phyloP scores from a whole-genome alignment of 1,139 yeast genomes.

The Yamadazyma blattariae region DNA sequence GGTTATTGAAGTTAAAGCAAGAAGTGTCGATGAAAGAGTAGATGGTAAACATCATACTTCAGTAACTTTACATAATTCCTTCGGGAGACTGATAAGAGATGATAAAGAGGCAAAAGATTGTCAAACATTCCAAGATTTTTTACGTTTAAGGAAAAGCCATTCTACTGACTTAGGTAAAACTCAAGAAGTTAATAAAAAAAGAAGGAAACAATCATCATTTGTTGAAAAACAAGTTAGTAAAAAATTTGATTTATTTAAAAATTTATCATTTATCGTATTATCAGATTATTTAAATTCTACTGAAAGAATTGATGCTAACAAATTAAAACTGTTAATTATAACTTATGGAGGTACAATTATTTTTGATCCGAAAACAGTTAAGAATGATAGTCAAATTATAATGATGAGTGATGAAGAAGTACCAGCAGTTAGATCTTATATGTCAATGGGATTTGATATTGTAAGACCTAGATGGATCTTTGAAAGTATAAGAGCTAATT shows the following conservation, averaged over 20 bases:
- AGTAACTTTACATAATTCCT: constrained; percentile 72
- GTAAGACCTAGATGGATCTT: constrained; percentile 69
- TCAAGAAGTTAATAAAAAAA: constrained; percentile 26
- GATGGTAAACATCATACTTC: constrained; percentile 57
- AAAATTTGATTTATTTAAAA: constrained; percentile 5
- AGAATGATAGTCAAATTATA: constrained; percentile 19
- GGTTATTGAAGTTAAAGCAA: constrained; percentile 82
- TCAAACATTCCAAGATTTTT: constrained; percentile 56
- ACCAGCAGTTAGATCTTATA: constrained; percentile 41
- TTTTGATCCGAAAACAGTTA: constrained; percentile 11
- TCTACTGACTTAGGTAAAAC: constrained; percentile 21
- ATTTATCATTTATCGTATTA: constrained; percentile 4
- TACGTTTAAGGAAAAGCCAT: constrained; percentile 29
- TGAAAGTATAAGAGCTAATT: constrained; percentile 51
- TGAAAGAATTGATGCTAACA: constrained; percentile 27
- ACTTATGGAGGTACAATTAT: constrained; percentile 50
- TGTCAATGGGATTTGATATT: constrained; percentile 53
- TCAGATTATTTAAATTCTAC: constrained; percentile 33
- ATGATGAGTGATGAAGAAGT: constrained; percentile 51
- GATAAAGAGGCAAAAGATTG: constrained; percentile 64
- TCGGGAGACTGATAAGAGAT: constrained; percentile 63
- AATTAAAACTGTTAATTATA: constrained; percentile 37
- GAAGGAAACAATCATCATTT: constrained; percentile 13
- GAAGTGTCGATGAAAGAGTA: constrained; percentile 58
- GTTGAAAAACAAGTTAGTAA: constrained; percentile 8